Conservation (phyloP, 2,329 filamentous ascomycete species). For the Fusarium tuaranense region DNA sequence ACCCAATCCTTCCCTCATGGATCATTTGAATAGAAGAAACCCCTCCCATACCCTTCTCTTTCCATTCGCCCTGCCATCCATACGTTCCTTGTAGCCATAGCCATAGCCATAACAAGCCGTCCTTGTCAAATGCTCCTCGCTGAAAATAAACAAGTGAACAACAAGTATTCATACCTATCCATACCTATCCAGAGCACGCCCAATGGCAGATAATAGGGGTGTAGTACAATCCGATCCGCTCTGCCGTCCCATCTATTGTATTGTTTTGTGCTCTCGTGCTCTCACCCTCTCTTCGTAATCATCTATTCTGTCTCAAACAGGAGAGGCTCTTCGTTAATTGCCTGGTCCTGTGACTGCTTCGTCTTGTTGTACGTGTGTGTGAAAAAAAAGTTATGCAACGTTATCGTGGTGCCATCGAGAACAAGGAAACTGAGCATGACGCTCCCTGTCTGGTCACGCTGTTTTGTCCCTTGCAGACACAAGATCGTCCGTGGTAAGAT, state of each 20-base stretch:
- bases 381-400: neutral
- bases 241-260: constrained; percentile 4
- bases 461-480: neutral
- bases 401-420: neutral
- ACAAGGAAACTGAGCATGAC: neutral
- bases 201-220: constrained; percentile 14
- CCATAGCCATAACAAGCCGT: constrained; percentile 15
- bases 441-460: neutral
- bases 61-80: neutral
- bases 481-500: neutral
- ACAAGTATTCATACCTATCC: constrained; percentile 14
- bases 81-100: constrained; percentile 5
- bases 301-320: neutral
- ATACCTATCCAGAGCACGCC: constrained; percentile 13
- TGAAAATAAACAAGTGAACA: constrained; percentile 25
- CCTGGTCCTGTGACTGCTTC: neutral
- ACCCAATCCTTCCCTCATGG: neutral
- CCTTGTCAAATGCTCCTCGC: constrained; percentile 37
- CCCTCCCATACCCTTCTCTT: constrained; percentile 5
- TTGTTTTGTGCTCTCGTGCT: constrained; percentile 1
- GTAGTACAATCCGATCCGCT: constrained; percentile 5
- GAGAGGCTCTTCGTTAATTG: neutral
- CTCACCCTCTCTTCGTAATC: neutral
- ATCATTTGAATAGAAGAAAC: constrained; percentile 22
- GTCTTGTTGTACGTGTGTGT: neutral